These are phyloP conservation scores for Zizania palustris DNA, from an alignment of 202 grass and related monocot genomes.

Conservation along the genomic window DNA sequence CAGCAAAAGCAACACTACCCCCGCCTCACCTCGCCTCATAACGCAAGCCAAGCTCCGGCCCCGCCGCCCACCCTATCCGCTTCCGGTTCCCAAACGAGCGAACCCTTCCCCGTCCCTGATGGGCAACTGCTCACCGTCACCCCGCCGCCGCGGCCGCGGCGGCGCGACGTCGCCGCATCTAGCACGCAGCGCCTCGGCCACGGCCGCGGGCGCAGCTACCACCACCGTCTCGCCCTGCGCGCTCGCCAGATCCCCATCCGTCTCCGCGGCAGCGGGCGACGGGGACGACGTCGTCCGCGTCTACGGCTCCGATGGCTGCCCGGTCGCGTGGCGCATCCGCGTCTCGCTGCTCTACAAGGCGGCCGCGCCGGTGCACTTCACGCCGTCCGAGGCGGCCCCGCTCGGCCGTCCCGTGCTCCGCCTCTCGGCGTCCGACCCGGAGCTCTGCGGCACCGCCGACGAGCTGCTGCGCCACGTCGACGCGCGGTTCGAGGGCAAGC, in stretches of 20 bases:
- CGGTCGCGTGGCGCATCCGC: constrained; percentile 72
- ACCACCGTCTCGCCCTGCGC: constrained; percentile 46
- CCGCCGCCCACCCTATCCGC: not conserved
- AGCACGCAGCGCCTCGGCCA: not conserved
- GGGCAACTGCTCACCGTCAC: constrained; percentile 67
- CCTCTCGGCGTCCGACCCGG: constrained; percentile 64
- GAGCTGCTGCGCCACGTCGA: constrained; percentile 77
- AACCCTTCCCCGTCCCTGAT: constrained; percentile 4
- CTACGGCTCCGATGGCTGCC: constrained; percentile 84
- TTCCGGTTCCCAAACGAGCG: not conserved
- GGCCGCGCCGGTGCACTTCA: constrained; percentile 72
- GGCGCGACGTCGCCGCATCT: constrained; percentile 28
- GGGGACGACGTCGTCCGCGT: constrained; percentile 56
- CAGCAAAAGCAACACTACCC: not conserved
- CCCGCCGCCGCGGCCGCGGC: constrained; percentile 46
- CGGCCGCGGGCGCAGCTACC: not conserved
- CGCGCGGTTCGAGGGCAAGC: constrained; percentile 67
- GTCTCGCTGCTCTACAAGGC: constrained; percentile 89
- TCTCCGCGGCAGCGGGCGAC: constrained; percentile 29
- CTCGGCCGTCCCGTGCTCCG: constrained; percentile 78
- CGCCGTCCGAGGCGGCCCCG: constrained; percentile 70
- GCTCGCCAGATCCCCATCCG: constrained; percentile 52
- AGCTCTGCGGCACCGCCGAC: constrained; percentile 61
- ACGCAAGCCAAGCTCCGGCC: no score
- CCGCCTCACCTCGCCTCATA: not conserved